phyloP scores from a whole-genome alignment of 169 alveolate species.

The Plasmodium gaboni region DNA sequence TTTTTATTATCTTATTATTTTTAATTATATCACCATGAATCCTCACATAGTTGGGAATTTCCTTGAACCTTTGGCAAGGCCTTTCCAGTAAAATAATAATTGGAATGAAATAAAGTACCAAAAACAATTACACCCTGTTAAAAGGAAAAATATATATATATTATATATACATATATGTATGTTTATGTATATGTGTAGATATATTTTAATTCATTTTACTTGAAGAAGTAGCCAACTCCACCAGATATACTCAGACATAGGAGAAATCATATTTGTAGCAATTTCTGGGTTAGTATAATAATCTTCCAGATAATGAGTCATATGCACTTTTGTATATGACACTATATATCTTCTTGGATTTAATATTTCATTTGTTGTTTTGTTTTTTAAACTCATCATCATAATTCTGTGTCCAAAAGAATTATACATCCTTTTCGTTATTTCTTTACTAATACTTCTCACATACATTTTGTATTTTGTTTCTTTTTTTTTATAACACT shows the following conservation, averaged over 20 bases:
- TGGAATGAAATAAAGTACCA: slow-evolving; percentile 86
- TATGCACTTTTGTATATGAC: slow-evolving; percentile 38
- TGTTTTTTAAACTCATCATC: slow-evolving; percentile 11
- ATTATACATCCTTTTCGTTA: slow-evolving; percentile 10
- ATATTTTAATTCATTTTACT: slow-evolving; percentile 15
- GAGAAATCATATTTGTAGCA: slow-evolving; percentile 82
- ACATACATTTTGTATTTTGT: slow-evolving; percentile 14
- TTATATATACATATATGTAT: background rate
- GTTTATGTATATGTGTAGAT: no score
- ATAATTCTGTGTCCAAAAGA: background rate
- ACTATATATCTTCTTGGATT: slow-evolving; percentile 19
- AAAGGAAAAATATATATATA: slow-evolving; percentile 6
- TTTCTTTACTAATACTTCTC: slow-evolving; percentile 24
- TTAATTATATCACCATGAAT: slow-evolving; percentile 74
- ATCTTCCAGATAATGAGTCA: slow-evolving; percentile 80
- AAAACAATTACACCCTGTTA: slow-evolving; percentile 82
- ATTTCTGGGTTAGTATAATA: slow-evolving; percentile 78
- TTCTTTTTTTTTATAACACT: no score
- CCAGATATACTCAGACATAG: slow-evolving; percentile 83
- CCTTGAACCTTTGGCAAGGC: slow-evolving; percentile 87
- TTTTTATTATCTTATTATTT: no score
- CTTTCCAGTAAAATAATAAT: slow-evolving; percentile 89
- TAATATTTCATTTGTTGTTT: background rate
- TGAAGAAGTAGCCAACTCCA: slow-evolving; percentile 77
- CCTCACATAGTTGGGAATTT: slow-evolving; percentile 88